Conservation (phyloP, 345 rosid genomes). For the Lenwebbia sp. region DNA sequence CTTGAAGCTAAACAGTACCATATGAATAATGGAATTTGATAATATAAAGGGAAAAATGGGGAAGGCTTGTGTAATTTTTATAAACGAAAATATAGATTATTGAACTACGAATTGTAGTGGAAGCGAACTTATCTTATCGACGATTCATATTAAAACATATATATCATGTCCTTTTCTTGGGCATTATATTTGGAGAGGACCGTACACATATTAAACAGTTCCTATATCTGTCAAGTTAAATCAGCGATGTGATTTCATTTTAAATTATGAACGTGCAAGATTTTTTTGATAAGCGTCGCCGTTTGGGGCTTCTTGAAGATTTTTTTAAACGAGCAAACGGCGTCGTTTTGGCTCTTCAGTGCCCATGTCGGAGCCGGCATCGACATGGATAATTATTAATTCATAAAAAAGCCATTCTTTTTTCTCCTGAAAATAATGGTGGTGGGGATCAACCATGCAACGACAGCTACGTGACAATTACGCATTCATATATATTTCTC, state of each 20-base stretch:
- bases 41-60: neutral
- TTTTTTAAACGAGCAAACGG: too few species aligned
- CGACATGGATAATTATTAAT: neutral
- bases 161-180: neutral
- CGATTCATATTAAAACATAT: neutral
- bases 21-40: neutral
- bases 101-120: neutral
- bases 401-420: neutral
- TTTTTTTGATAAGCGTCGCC: neutral
- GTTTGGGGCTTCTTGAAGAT: too few species aligned
- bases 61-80: neutral
- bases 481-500: neutral
- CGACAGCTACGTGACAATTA: constrained; percentile 2
- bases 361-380: too few species aligned
- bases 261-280: neutral
- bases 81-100: neutral
- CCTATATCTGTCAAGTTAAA: neutral
- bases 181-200: neutral
- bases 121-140: neutral
- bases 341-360: too few species aligned
- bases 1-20: neutral
- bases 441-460: neutral
- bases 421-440: neutral
- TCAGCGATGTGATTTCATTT: neutral
- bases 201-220: neutral